Percentiles rank a stretch among this genome's conserved stretches.
Conservation (phyloP, 1,284 basidiomycete genomes). For the Ganoderma meredithae region DNA sequence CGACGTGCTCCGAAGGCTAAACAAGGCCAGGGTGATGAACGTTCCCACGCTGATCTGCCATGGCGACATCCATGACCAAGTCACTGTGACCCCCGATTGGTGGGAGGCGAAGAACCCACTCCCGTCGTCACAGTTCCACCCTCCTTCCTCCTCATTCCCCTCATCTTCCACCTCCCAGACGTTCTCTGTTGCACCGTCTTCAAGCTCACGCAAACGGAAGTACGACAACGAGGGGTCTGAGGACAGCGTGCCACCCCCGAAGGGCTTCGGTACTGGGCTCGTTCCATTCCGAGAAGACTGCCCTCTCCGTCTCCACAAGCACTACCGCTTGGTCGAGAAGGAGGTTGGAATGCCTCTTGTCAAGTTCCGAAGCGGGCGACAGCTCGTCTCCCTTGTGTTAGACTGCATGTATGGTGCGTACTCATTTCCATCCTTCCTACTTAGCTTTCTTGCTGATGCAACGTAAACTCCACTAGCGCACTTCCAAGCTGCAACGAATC, state of each 20-base stretch:
- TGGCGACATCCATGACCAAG: slow-evolving; percentile 3
- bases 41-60: slow-evolving; percentile 17
- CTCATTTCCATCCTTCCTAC: too few species aligned
- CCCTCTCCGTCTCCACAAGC: slow-evolving; percentile 3
- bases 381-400: slow-evolving; percentile 1
- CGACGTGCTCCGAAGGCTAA: slow-evolving; percentile 2
- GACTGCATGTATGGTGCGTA: slow-evolving; percentile 12
- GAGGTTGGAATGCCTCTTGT: slow-evolving; percentile 29
- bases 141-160: not conserved
- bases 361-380: not conserved
- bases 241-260: not conserved
- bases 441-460: too few species aligned
- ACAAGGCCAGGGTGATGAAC: not conserved
- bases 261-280: not conserved
- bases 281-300: not conserved
- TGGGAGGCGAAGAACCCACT: slow-evolving; percentile 1
- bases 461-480: slow-evolving; percentile 13
- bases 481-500: slow-evolving; percentile 7
- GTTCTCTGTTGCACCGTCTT: not conserved
- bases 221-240: not conserved
- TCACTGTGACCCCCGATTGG: not conserved
- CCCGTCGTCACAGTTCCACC: too few species aligned
- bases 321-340: slow-evolving; percentile 30
- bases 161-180: not conserved
- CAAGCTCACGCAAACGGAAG: not conserved